Conservation (phyloP, 495 filamentous ascomycete genomes). For the Hapsidospora chrysogenum region DNA sequence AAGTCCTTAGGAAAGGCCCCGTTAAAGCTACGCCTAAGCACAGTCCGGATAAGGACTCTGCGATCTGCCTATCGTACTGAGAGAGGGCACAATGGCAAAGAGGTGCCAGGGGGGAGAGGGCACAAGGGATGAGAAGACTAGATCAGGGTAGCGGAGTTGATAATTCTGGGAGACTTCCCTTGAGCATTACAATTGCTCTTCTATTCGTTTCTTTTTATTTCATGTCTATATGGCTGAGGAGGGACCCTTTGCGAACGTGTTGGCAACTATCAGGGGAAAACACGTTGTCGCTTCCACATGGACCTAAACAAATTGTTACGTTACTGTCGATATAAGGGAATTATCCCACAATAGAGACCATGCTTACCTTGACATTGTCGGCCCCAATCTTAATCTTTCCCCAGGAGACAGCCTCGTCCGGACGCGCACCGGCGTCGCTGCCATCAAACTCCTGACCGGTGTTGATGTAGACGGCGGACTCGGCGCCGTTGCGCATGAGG, state of each 20-base stretch:
- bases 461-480: conserved; percentile 93
- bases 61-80: no score
- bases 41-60: no score
- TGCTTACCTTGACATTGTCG: conserved; percentile 63
- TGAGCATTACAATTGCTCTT: no score
- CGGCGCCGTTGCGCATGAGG: conserved; percentile 91
- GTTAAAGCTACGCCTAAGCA: no score
- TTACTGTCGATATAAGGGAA: neutral
- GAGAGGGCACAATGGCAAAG: no score
- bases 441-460: conserved; percentile 95
- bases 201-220: no score
- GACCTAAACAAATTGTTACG: no score
- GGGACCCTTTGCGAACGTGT: conserved; percentile 61
- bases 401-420: conserved; percentile 96
- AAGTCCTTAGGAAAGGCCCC: no score
- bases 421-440: conserved; percentile 86
- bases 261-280: conserved; percentile 89
- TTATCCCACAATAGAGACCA: neutral
- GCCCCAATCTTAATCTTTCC: conserved; percentile 87
- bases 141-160: no score
- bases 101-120: no score
- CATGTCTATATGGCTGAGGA: neutral
- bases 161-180: no score
- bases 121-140: no score
- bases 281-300: conserved; percentile 84